Base-by-base conservation (phyloP, 1,139 yeast species). In the Protomyces inouyei region DNA sequence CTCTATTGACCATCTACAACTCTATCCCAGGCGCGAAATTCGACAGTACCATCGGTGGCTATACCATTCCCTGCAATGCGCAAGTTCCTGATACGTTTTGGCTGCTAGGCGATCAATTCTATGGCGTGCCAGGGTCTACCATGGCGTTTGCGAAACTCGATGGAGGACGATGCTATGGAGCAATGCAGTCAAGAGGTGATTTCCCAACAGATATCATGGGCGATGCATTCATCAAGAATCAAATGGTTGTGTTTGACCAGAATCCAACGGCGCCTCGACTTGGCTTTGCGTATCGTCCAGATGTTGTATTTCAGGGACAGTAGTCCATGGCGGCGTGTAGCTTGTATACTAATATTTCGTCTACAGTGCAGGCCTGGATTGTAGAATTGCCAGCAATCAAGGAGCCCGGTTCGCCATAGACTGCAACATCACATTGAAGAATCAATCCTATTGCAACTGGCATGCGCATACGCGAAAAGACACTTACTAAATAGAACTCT, bases 241-340 rank as follows among this genome's bases (percentile, higher is more conserved):
- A 85, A 12, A 88, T 89, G 73, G 80, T 85, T 55, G 93, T 88
- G 46, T 87, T 83, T 69, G 91, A 89, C 38, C 60, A 52, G 43
- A 57, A 57, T 5, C 40, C 55, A 12, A 1, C 60, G 5, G 35
- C 46, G 4, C 64, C 61, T 9, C 28, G 36, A 28, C 36, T 60
- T 16, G 60, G 64, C 8, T 38, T 60, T 10, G 64, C 61, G n/a
- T 55, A 60, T 28, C 48, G 61, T 16, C 60, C 60, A n/a, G 61
- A 60, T 32, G 55, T 56, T 4, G 35, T 25, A 25, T 55, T 59
- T 35, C 61, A 54, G 66, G n/a, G 69, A 68, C 76, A 71, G 74
- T 66, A 21, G 66, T 68, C 64, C 74, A 71, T 2, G 72, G 71
- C 52, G 80, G 69, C 48, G 76, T 77, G 2, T 79, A 80, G 32